Base-by-base conservation (phyloP, 441 rosid species). In the Breynia disticha region DNA sequence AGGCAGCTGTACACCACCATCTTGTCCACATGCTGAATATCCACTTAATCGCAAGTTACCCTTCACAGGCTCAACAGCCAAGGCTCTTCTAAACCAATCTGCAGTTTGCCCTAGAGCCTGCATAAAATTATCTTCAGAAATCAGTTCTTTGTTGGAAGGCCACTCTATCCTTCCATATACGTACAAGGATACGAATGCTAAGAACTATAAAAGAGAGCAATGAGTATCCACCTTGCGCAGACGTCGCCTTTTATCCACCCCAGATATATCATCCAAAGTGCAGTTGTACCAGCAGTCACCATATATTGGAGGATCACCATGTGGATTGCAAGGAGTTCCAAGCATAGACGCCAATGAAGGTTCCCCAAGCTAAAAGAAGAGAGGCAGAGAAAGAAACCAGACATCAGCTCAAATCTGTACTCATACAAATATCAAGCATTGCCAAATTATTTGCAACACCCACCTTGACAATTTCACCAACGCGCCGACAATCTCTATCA, bases 211-310 rank as follows among this genome's bases (percentile, higher is more conserved):
- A 50, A 50, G 16, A 19, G n/a, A 18, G 2, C 17, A 18, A 13
- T 45, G 48, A 3, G 8, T 19, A 18, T 18, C 39, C 50, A 89
- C 99, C 97, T 87, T 87, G 69, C 81, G 95, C 62, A 94, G 86
- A 57, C 95, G 96, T 48, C 47, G 82, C 65, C 76, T 79, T 70
- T 94, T 94, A 69, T 89, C 99, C 72, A 81, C 82, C 52, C 89
- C 81, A 54, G 97, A 79, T 53, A 89, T 86, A 68, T 94, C 99
- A 72, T 85, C 94, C 63, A 71, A 66, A 39, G 99, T 94, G 67
- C 99, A 94, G 60, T 85, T 94, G 77, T 89, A 94, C 99, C 96
- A 94, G 69, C 99, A 94, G 71, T 87, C 99, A 66, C 90, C 86
- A 59, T 63, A 80, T 53, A 94, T 63, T 46, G 97, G 97, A 64